These are phyloP conservation scores for Citrus inodora DNA, from an alignment of 345 rosid species.

Conservation along the genomic window DNA sequence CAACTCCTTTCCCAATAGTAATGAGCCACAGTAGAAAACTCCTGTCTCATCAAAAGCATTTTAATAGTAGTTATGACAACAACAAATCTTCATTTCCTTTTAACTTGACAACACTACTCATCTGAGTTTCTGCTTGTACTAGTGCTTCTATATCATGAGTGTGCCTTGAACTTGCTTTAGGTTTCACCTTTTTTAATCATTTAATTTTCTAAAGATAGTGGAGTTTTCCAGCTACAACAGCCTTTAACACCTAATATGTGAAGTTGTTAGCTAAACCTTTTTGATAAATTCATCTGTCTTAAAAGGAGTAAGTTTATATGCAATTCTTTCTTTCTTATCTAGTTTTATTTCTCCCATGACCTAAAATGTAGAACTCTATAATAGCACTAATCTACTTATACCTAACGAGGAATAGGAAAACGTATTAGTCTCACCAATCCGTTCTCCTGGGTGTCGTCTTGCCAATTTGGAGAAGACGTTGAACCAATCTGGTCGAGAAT, in stretches of 20 bases:
- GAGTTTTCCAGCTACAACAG: neutral
- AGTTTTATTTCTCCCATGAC: neutral
- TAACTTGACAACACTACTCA: neutral
- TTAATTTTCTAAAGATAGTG: neutral
- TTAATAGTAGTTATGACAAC: neutral
- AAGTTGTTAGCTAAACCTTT: neutral
- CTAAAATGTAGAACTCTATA: neutral
- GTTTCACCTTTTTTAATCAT: neutral
- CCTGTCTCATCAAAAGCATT: slow-evolving; percentile 24
- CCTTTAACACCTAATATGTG: neutral
- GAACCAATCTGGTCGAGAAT: slow-evolving; percentile 54
- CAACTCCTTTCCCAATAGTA: slow-evolving; percentile 41
- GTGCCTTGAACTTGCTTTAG: neutral
- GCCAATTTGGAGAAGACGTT: slow-evolving; percentile 44
- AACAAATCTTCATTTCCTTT: neutral
- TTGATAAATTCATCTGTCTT: neutral
- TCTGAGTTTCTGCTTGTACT: neutral
- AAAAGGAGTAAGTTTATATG: neutral
- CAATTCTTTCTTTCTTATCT: neutral
- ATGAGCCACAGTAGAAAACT: slow-evolving; percentile 57
- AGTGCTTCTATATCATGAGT: neutral
- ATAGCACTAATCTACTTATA: no score
- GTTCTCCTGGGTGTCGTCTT: slow-evolving; percentile 34
- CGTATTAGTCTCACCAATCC: slow-evolving; percentile 37
- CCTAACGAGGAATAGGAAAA: no score